These are phyloP conservation scores for Monilinia fructigena DNA, from an alignment of 2,329 filamentous ascomycete genomes.

Conservation along the genomic window DNA sequence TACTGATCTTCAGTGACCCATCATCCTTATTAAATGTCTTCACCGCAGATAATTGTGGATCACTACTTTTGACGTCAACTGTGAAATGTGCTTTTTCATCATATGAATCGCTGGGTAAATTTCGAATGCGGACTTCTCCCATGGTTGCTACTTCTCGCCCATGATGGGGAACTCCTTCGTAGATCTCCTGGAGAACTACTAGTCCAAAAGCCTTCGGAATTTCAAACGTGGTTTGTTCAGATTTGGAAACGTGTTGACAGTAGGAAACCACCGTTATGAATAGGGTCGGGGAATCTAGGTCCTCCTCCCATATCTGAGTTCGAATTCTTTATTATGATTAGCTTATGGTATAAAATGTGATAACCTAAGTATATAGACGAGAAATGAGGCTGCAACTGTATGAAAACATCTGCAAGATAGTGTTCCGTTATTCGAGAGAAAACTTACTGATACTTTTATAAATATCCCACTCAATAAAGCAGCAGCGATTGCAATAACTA, in stretches of 20 bases:
- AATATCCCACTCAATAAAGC: not conserved
- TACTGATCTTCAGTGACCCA: conserved; percentile 32
- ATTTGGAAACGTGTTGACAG: conserved; percentile 30
- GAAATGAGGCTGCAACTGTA: too few relatives aligned
- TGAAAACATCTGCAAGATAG: not conserved
- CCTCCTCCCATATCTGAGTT: conserved; percentile 8
- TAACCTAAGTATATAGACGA: not conserved
- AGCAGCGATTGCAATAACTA: conserved; percentile 26
- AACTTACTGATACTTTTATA: conserved; percentile 3
- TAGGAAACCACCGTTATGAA: conserved; percentile 28
- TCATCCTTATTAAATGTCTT: conserved; percentile 31
- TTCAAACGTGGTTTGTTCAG: conserved; percentile 29
- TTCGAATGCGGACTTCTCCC: conserved; percentile 35
- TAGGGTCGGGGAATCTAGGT: conserved; percentile 12
- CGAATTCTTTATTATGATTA: conserved; percentile 1
- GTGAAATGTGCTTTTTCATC: conserved; percentile 33
- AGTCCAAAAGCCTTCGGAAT: conserved; percentile 30
- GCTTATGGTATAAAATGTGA: not conserved
- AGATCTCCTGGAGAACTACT: conserved; percentile 30
- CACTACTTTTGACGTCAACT: conserved; percentile 33
- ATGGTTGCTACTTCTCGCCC: conserved; percentile 27
- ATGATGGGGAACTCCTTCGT: conserved; percentile 24
- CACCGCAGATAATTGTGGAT: conserved; percentile 29
- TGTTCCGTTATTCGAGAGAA: too few relatives aligned
- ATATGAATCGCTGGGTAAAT: conserved; percentile 28